phyloP scores from a whole-genome alignment of 192 early-diverging fungal species.

The Gamsiella multidivaricata region DNA sequence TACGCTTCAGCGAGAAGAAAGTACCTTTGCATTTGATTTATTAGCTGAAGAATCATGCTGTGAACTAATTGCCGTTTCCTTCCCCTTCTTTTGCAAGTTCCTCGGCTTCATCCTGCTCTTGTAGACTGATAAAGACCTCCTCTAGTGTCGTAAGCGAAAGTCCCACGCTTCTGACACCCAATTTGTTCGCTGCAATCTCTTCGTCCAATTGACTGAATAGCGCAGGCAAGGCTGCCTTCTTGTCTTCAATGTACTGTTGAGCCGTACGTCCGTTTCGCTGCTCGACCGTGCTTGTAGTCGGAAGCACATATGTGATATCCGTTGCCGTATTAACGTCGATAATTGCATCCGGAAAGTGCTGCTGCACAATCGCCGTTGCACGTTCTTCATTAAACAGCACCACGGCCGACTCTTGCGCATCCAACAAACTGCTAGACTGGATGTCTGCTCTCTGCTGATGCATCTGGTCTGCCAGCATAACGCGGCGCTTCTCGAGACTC shows the following conservation, averaged over 20 bases:
- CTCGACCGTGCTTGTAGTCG: constrained; percentile 36
- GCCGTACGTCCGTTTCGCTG: constrained; percentile 38
- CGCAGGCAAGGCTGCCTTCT: constrained; percentile 26
- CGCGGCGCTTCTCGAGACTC: constrained; percentile 56
- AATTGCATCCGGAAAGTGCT: constrained; percentile 51
- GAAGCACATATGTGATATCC: constrained; percentile 54
- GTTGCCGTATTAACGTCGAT: constrained; percentile 43
- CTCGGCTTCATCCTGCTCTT: constrained; percentile 40
- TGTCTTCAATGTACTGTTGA: constrained; percentile 40
- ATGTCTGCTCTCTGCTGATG: not conserved
- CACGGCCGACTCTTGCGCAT: not conserved
- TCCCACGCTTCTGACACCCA: constrained; percentile 54
- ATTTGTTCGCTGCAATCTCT: constrained; percentile 38
- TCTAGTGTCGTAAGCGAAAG: constrained; percentile 61
- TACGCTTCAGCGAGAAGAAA: too few relatives aligned
- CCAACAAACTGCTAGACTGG: constrained; percentile 12
- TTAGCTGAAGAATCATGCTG: too few relatives aligned
- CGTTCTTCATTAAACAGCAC: constrained; percentile 43
- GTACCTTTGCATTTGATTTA: too few relatives aligned
- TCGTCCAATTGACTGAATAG: constrained; percentile 40
- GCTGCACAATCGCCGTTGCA: constrained; percentile 30
- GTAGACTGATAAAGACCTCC: constrained; percentile 61
- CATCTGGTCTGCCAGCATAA: constrained; percentile 41
- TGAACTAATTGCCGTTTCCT: not conserved
- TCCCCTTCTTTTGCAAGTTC: constrained; percentile 19